These are phyloP conservation scores for Oryza australiensis DNA, from an alignment of 176 grass and related monocot species.

Conservation along the genomic window DNA sequence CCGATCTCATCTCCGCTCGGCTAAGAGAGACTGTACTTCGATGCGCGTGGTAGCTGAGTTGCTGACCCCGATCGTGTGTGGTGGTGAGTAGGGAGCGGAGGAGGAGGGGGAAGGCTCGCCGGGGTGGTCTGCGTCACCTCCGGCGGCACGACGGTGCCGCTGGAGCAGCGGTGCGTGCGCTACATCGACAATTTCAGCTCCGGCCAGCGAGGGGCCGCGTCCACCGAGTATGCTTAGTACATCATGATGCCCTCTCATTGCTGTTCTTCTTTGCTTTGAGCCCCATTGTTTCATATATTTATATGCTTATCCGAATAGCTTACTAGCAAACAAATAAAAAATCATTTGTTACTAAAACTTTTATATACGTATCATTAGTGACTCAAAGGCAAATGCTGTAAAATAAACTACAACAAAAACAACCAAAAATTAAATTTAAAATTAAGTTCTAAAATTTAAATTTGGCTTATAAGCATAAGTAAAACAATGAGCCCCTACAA, in stretches of 20 bases:
- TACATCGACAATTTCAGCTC: slow-evolving; percentile 96
- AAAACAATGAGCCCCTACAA: too few species aligned
- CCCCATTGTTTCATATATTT: too few species aligned
- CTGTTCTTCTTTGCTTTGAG: background rate
- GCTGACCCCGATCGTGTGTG: background rate
- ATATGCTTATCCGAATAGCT: too few species aligned
- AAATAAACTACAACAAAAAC: too few species aligned
- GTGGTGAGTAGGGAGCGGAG: slow-evolving; percentile 29
- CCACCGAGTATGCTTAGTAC: slow-evolving; percentile 57
- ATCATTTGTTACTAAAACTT: too few species aligned
- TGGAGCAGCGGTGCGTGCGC: slow-evolving; percentile 88
- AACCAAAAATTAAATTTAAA: too few species aligned
- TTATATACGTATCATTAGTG: too few species aligned
- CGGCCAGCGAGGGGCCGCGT: slow-evolving; percentile 72
- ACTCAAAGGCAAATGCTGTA: too few species aligned
- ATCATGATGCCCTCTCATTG: background rate
- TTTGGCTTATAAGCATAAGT: too few species aligned
- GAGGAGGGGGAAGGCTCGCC: background rate
- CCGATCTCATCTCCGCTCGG: too few species aligned
- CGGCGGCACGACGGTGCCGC: slow-evolving; percentile 89
- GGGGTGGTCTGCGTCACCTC: slow-evolving; percentile 82
- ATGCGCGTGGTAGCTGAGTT: background rate
- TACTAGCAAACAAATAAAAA: too few species aligned
- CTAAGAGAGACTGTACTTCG: background rate
- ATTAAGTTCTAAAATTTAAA: too few species aligned